A percentile compares a stretch with the other conserved stretches of the same genome.
Evolutionary conservation across 192 early-diverging fungal species (phyloP).

Genomic region (Obelidium mucronatum): DNA sequence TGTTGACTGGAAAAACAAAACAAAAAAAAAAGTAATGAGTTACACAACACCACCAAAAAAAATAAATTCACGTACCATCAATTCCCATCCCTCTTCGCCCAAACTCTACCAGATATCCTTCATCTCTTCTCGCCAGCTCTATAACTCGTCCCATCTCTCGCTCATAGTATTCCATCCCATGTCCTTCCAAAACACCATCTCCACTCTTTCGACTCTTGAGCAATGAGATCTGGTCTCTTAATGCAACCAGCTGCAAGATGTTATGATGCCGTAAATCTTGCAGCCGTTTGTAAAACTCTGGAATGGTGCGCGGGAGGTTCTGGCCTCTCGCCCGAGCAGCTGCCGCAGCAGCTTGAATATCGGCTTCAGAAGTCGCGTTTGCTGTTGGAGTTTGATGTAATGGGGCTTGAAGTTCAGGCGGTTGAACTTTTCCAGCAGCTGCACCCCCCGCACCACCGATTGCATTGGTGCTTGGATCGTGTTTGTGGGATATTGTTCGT

Average conservation of each 20-base stretch:
- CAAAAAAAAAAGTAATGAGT: neutral
- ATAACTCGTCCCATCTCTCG: conserved; percentile 15
- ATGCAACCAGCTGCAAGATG: conserved; percentile 20
- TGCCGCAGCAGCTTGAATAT: conserved; percentile 30
- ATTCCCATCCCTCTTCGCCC: conserved; percentile 30
- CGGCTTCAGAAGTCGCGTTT: conserved; percentile 16
- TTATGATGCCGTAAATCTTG: conserved; percentile 23
- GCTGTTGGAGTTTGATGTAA: conserved; percentile 25
- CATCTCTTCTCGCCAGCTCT: conserved; percentile 9
- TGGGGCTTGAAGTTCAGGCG: conserved; percentile 26
- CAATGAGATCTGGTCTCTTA: conserved; percentile 10
- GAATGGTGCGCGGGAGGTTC: conserved; percentile 16
- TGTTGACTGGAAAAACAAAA: no score
- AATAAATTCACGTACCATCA: conserved; percentile 19
- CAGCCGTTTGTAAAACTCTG: conserved; percentile 25
- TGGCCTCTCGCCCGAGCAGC: conserved; percentile 28
- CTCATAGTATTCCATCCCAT: conserved; percentile 24
- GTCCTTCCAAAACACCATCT: neutral
- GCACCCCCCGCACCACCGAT: neutral
- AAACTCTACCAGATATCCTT: conserved; percentile 25
- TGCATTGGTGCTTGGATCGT: neutral
- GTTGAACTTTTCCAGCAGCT: neutral
- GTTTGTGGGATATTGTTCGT: neutral
- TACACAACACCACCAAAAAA: neutral
- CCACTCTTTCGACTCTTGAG: neutral